phyloP scores from a whole-genome alignment of 148 eudicot genomes.

The Fagopyrum esculentum region DNA sequence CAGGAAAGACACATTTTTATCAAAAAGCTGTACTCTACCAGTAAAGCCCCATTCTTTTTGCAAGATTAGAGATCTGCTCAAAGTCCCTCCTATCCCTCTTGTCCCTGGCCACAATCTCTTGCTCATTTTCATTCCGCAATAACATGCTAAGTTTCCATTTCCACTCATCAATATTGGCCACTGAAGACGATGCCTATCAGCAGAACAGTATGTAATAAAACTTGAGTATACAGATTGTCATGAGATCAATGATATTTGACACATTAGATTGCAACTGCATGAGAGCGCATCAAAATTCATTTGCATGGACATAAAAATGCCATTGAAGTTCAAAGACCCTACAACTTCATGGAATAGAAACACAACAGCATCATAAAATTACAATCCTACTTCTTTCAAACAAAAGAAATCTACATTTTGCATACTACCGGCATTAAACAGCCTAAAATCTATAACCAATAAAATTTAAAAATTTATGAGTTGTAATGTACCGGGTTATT shows the following conservation, averaged over 20 bases:
- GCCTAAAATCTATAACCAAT: neutral
- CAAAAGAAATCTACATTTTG: neutral
- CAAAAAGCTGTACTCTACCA: constrained; percentile 42
- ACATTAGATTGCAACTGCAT: neutral
- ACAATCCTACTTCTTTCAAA: neutral
- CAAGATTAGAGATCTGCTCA: constrained; percentile 90
- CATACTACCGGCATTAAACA: neutral
- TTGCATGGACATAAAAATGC: neutral
- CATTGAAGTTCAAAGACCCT: neutral
- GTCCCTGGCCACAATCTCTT: constrained; percentile 84
- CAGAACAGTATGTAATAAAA: constrained; percentile 3
- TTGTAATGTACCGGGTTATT: constrained; percentile 41
- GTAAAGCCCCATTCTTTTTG: constrained; percentile 84
- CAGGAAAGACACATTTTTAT: neutral
- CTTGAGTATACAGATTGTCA: constrained; percentile 1
- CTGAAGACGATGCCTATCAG: constrained; percentile 83
- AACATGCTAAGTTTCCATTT: constrained; percentile 95
- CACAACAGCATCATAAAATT: neutral
- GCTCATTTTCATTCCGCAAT: constrained; percentile 67
- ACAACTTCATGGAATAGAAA: neutral
- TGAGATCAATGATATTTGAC: neutral
- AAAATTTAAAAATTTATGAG: neutral
- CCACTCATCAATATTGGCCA: constrained; percentile 97
- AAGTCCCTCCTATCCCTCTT: constrained; percentile 87
- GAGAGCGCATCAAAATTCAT: neutral